Evolutionary conservation across 345 rosid species (phyloP), one percentile per base, ranked within the genome.

Genomic region (Carallia pectinifolia): DNA sequence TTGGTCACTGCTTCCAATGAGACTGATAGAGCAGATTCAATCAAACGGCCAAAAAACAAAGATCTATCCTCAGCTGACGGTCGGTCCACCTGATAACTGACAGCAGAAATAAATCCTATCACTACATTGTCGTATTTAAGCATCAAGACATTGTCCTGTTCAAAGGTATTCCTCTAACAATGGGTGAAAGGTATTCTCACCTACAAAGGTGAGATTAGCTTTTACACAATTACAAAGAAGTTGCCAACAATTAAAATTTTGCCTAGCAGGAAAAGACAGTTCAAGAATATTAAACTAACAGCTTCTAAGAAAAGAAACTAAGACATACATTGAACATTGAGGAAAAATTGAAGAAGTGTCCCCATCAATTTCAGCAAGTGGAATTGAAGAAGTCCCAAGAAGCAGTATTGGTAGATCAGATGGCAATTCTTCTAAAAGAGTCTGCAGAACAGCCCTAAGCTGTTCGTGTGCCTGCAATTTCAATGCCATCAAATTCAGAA

Each of bases 11-110:
- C 81, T 67, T 88, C 91, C 75, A 87, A 77, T 66, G 86, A 66
- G 73, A 96, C 86, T 73, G 99, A 96, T 77, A 87, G 79, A 69
- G 97, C 92, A 85, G 98, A 97, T 86, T 89, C 89, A 82, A 89
- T 87, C 80, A 96, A 77, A 74, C 76, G 85, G 70, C 81, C 87
- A 80, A 88, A 86, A 84, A 89, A 90, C 83, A 83, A 70, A 71
- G 87, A 85, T 83, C 99, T 88, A 80, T 89, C 97, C 74, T 84
- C 90, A 13, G 76, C 71, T 61, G 94, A 87, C 75, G 96, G 96
- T 80, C 78, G 76, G 77, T 75, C 93, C 83, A 96, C 90, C 77
- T 77, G 78, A 79, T 86, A 92, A 80, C 99, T 96, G 91, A 81
- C 70, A 88, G 64, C 48, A 73, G 69, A 76, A 65, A 75, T 19